Conservation (phyloP, 768 basidiomycete species). For the Xanthoconium purpureum region DNA sequence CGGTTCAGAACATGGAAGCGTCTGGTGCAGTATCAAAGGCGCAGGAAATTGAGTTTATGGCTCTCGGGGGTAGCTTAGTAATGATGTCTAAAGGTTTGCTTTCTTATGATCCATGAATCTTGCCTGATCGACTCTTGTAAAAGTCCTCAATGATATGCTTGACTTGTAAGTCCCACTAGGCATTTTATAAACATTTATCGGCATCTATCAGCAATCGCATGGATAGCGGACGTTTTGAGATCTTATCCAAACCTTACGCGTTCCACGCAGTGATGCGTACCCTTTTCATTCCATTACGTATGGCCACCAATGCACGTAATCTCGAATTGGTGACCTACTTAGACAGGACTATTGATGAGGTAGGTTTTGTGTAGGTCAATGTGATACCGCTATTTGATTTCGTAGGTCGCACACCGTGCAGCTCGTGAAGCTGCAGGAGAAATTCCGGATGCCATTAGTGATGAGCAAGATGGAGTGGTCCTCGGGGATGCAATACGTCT, state of each 20-base stretch:
- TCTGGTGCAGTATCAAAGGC: slow-evolving; percentile 67
- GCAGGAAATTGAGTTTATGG: slow-evolving; percentile 86
- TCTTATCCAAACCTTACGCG: slow-evolving; percentile 59
- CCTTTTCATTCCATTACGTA: slow-evolving; percentile 62
- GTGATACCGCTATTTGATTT: not conserved
- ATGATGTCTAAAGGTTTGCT: slow-evolving; percentile 82
- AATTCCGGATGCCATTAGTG: slow-evolving; percentile 13
- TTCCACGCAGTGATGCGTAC: slow-evolving; percentile 79
- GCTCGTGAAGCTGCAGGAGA: slow-evolving; percentile 61
- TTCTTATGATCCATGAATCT: not conserved
- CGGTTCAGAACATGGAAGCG: slow-evolving; percentile 91
- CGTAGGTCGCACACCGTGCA: slow-evolving; percentile 56
- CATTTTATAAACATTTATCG: not conserved
- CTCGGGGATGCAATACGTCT: slow-evolving; percentile 82
- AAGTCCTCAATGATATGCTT: slow-evolving; percentile 75
- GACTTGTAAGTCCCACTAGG: slow-evolving; percentile 56
- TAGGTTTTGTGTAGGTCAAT: slow-evolving; percentile 19
- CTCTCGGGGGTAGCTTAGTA: slow-evolving; percentile 73
- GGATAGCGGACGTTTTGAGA: slow-evolving; percentile 85
- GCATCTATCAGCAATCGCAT: slow-evolving; percentile 61
- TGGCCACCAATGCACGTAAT: slow-evolving; percentile 64
- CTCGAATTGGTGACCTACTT: slow-evolving; percentile 67
- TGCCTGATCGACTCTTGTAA: slow-evolving; percentile 2
- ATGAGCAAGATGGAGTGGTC: slow-evolving; percentile 60
- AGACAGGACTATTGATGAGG: slow-evolving; percentile 64